A percentile compares a stretch with the other conserved stretches of the same genome.
These are phyloP conservation scores for Suillus fuscotomentosus DNA, from an alignment of 768 basidiomycete genomes.

Conservation along the genomic window DNA sequence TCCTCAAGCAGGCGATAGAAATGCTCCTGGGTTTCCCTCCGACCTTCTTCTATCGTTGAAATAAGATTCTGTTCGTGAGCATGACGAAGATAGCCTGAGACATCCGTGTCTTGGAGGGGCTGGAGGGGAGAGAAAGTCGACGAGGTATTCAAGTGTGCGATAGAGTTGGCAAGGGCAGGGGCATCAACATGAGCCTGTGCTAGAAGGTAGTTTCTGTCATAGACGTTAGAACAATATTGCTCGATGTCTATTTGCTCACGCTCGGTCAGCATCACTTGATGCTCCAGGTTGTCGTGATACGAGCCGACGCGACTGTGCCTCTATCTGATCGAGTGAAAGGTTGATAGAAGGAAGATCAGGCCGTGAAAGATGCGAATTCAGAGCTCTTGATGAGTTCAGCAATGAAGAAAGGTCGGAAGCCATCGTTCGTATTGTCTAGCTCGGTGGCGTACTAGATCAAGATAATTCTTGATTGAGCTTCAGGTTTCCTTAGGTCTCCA, in stretches of 20 bases:
- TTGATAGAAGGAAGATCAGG: conserved; percentile 87
- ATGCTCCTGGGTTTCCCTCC: conserved; percentile 80
- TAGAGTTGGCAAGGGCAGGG: conserved; percentile 78
- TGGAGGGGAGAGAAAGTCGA: conserved; percentile 88
- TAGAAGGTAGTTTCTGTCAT: conserved; percentile 78
- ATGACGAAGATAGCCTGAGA: conserved; percentile 91
- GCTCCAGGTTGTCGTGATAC: conserved; percentile 67
- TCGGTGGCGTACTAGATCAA: not conserved
- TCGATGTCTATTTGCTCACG: conserved; percentile 44
- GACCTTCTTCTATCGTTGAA: conserved; percentile 88
- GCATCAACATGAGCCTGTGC: conserved; percentile 94
- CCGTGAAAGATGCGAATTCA: conserved; percentile 74
- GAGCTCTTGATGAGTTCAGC: conserved; percentile 64
- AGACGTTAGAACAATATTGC: conserved; percentile 9
- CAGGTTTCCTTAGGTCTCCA: not conserved
- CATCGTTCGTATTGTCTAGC: conserved; percentile 12
- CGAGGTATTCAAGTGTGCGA: conserved; percentile 78
- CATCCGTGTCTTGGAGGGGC: conserved; percentile 91
- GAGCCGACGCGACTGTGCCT: conserved; percentile 85
- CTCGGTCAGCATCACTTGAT: conserved; percentile 68
- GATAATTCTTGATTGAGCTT: not conserved
- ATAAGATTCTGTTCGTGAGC: conserved; percentile 94
- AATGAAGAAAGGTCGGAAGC: conserved; percentile 65
- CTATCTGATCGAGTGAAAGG: conserved; percentile 92
- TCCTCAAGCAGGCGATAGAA: conserved; percentile 83